Base-by-base conservation (phyloP, 352 stramenopile species). In the Globisporangium camurandrum region DNA sequence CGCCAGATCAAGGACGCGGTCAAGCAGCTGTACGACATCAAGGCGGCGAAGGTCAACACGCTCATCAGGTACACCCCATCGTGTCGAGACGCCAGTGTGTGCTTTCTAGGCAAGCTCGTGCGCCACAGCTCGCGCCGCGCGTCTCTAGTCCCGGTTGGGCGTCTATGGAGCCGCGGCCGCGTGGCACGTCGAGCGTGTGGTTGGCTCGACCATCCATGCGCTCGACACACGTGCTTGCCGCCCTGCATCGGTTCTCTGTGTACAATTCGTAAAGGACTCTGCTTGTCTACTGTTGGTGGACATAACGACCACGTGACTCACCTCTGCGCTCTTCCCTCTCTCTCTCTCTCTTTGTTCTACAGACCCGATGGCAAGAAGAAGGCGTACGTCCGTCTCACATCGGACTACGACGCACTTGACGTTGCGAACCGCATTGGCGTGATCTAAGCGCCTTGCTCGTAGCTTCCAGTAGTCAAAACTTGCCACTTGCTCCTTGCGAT, bases 371-470 rank as follows among this genome's bases (percentile, higher is more conserved):
- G 97, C 68, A 84, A 98, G 75, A 99, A 99, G 95, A 99, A 99
- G 90, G 97, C 96, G 44, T 99, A 99, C 76, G 97, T 99, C 51
- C 88, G 94, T 67, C 81, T 99, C 56, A 98, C 92, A 60, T 86
- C 96, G 67, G 97, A 99, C 75, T 98, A 98, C 76, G 97, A 99
- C 87, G 97, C 97, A 49, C 86, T 99, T 69, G 97, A 99, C 85
- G 95, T 99, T 73, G 97, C 97, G 57, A 99, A 99, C 90, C 93
- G 95, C 75, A 98, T 99, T 79, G 97, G 97, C 75, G 97, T 99
- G 63, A 99, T 99, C 88, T 99, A 99, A 98, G 68, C 57, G 48
- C 59, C 61, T 48, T 61, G 57, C 27, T 59, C 51, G 22, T 20
- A 31, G 51, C 56, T 62, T 59, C n/a, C n/a, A n/a, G n/a, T n/a